Evolutionary conservation across 2,329 filamentous ascomycete species (phyloP), one percentile per base, ranked within the genome.

Genomic region (Metarhizium rileyi): DNA sequence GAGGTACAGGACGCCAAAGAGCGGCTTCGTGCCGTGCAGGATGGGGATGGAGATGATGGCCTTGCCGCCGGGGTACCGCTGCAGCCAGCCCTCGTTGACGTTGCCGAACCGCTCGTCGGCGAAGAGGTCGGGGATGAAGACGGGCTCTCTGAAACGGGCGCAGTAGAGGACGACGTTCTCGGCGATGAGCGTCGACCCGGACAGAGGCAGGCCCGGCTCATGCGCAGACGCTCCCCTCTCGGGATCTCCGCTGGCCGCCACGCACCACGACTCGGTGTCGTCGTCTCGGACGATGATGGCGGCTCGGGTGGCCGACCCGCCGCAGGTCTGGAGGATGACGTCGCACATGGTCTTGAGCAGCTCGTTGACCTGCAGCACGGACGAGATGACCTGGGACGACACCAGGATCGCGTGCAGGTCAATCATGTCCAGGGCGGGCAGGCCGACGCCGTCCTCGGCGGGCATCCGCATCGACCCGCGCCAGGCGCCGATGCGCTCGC

Each of bases 11-110:
- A 86, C 82, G 1, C 87, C 87, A 10, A 90, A 73, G 4, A 90
- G 73, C 6, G 80, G 76, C 47, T 85, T 83, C 28, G 78, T 76
- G 4, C 84, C 86, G 61, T 90, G 86, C 44, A 81, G 73, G 50
- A 91, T 90, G 0, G 87, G 87, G 36, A 90, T 80, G n/a, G 84
- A 83, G 52, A 91, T 90, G 52, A 90, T 81, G 3, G 85, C 81
- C 60, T 83, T 86, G 57, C 86, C 85, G 30, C 77, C 69, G 0
- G 84, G 83, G 54, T 89, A 86, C 48, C 76, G 75, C 55, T 78
- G 74, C 27, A 87, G 68, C 79, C 86, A 90, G 1, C 75, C 70
- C 22, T 85, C 78, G 44, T 77, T 80, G 6, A 90, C 84, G 53
- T 87, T 89, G 43, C 84, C 84, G 55, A 90, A 90, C 28, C 86